Evolutionary conservation across 306 rosid genomes (phyloP), one percentile per base, ranked within the genome.

Genomic region (Lathyrus tuberosus): DNA sequence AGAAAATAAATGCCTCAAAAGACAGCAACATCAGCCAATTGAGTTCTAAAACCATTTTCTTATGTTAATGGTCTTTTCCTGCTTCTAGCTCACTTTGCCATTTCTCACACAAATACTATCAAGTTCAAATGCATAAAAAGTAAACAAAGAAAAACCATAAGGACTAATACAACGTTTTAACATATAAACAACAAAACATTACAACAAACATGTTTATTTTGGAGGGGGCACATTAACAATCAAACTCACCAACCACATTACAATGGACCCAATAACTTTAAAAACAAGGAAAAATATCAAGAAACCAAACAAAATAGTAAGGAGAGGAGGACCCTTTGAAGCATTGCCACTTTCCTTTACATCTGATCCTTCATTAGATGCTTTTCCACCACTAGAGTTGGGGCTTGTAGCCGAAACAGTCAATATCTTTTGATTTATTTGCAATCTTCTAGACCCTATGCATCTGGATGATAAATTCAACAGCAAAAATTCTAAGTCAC

Each of bases 291-390:
- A 53, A 37, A 88, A 58, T 6, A 88, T 85, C 6, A 79, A 35
- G 16, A 83, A 11, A 65, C 96, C 96, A 44, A 91, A 91, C 62
- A 90, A 64, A 80, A 90, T 86, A 52, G 96, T 90, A 68, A 84
- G 91, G 38, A 86, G 17, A 12, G 96, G 96, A 78, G 95, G 96
- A 49, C 96, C 90, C 68, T 80, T 67, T 5, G 76, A 51, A 72
- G 66, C 58, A 14, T 66, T 81, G 54, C 40, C 69, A 62, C 61
- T 49, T 73, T 77, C 75, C 49, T 59, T 67, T 13, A 52, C 72
- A 71, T 47, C 62, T 6, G 74, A 69, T 44, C 67, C 78, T 60
- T 78, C 78, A 13, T 76, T 65, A 9, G 54, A 38, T 14, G 83
- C 70, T n/a, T 79, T 73, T 30, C 65, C 81, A 67, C 43, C 76